Evolutionary conservation across 2,329 filamentous ascomycete species (phyloP).

Genomic region (Onygenales sp.): DNA sequence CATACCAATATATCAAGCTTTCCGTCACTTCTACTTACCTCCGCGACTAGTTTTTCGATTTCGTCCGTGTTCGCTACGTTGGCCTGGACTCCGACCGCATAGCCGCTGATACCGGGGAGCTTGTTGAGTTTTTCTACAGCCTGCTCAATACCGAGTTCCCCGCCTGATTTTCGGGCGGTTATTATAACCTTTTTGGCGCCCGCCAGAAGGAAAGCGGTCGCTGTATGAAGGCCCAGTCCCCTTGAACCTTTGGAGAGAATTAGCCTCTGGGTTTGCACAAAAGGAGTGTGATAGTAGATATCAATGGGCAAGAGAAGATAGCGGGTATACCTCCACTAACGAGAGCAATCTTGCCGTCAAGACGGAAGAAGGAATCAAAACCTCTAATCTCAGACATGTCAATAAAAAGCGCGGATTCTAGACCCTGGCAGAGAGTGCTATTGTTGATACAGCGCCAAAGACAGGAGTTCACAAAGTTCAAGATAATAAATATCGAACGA

Average conservation of each 20-base stretch:
- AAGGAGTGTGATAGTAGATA: neutral
- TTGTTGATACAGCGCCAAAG: neutral
- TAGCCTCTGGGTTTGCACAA: neutral
- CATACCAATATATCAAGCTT: slow-evolving; percentile 82
- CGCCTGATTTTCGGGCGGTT: slow-evolving; percentile 28
- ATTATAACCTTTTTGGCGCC: slow-evolving; percentile 32
- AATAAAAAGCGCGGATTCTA: neutral
- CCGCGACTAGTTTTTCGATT: slow-evolving; percentile 59
- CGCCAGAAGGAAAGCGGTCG: slow-evolving; percentile 45
- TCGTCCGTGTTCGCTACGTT: slow-evolving; percentile 65
- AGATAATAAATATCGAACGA: neutral
- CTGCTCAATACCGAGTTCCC: slow-evolving; percentile 28
- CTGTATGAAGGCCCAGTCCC: slow-evolving; percentile 71
- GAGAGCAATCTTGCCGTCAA: slow-evolving; percentile 76
- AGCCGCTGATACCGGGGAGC: slow-evolving; percentile 21
- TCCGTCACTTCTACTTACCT: slow-evolving; percentile 64
- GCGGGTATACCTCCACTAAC: slow-evolving; percentile 51
- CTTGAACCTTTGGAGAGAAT: slow-evolving; percentile 51
- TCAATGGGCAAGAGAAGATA: too few relatives aligned
- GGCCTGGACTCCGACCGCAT: slow-evolving; percentile 69
- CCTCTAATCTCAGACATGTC: slow-evolving; percentile 2
- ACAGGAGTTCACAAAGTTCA: neutral
- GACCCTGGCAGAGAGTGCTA: too few relatives aligned
- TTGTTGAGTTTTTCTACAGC: slow-evolving; percentile 30
- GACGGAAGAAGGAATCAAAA: slow-evolving; percentile 69